phyloP scores from a whole-genome alignment of 108 stramenopile genomes.

The Pseudonitzschia pungens region DNA sequence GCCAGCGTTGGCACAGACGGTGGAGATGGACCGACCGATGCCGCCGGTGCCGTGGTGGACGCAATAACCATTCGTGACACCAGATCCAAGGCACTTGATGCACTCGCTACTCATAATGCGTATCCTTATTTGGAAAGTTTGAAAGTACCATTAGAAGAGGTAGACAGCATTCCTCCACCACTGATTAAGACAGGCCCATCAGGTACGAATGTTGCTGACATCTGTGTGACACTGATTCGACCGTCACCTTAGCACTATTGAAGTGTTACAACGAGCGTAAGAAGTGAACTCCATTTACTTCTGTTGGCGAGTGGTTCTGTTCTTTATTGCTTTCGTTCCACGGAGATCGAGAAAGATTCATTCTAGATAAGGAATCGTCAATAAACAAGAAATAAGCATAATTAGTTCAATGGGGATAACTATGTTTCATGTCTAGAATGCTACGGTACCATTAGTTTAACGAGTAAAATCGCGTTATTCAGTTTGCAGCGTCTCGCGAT shows the following conservation, averaged over 20 bases:
- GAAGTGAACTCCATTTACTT: neutral
- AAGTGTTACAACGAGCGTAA: too few relatives aligned
- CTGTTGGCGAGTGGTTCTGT: neutral
- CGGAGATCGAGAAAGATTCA: too few relatives aligned
- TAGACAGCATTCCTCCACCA: slow-evolving; percentile 8
- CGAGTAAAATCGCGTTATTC: too few relatives aligned
- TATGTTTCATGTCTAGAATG: too few relatives aligned
- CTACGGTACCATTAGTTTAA: too few relatives aligned
- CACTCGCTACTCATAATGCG: slow-evolving; percentile 64
- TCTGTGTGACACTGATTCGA: slow-evolving; percentile 68
- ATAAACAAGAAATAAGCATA: too few relatives aligned
- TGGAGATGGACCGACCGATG: slow-evolving; percentile 90
- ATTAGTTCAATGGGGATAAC: too few relatives aligned
- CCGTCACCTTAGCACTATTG: neutral
- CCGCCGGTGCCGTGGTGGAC: slow-evolving; percentile 86
- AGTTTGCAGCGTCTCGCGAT: neutral
- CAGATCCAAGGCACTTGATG: slow-evolving; percentile 43
- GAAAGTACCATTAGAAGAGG: neutral
- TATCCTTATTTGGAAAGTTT: slow-evolving; percentile 56
- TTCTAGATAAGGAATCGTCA: too few relatives aligned
- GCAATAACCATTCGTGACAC: slow-evolving; percentile 50
- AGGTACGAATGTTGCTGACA: slow-evolving; percentile 87
- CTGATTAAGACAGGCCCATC: slow-evolving; percentile 78
- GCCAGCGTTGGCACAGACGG: slow-evolving; percentile 86
- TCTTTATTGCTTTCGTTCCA: neutral